These are phyloP conservation scores for Phytopythium ostracodes DNA, from an alignment of 352 stramenopile species.

Conservation along the genomic window DNA sequence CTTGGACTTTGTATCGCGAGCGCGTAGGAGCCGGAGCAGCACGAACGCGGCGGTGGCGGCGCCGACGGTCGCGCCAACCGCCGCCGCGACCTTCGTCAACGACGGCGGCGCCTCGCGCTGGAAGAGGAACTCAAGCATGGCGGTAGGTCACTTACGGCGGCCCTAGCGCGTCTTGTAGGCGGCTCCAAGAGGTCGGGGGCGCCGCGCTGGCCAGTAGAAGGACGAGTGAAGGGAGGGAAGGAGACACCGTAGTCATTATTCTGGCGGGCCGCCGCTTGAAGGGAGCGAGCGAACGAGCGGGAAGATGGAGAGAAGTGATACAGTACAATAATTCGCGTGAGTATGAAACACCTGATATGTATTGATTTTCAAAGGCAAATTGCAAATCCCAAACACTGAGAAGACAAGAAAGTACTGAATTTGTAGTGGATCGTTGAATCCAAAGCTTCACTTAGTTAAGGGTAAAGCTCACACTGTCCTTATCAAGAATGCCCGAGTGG, in stretches of 20 bases:
- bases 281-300: background rate
- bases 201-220: background rate
- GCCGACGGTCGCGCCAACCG: background rate
- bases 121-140: slow-evolving; percentile 7
- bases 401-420: no score
- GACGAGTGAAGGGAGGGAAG: background rate
- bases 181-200: background rate
- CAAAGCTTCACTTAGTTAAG: no score
- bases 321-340: no score
- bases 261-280: background rate
- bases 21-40: background rate
- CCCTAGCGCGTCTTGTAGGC: background rate
- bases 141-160: no score
- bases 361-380: no score
- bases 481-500: no score
- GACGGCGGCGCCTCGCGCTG: background rate
- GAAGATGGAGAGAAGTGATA: background rate
- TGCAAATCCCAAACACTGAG: no score
- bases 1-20: no score
- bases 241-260: background rate
- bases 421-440: no score
- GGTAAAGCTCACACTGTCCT: no score
- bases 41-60: background rate
- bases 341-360: no score
- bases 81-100: background rate